Conservation (phyloP, 2,329 filamentous ascomycete species). For the Alternaria conjuncta region DNA sequence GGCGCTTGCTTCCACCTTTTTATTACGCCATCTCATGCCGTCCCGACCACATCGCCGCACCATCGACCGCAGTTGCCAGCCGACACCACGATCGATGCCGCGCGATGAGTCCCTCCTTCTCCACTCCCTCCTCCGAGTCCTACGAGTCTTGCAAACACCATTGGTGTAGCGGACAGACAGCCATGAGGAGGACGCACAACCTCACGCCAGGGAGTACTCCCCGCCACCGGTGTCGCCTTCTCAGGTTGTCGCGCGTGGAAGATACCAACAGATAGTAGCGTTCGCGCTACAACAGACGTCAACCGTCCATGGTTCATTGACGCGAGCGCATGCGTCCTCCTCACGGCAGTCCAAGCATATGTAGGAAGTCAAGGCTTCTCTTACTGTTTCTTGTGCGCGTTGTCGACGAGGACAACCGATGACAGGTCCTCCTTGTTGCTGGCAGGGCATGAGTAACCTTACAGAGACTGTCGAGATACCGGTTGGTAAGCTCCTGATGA, state of each 20-base stretch:
- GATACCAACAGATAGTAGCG: slow-evolving; percentile 37
- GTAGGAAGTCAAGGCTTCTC: slow-evolving; percentile 20
- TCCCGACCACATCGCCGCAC: background rate
- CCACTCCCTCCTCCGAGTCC: background rate
- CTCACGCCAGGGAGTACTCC: slow-evolving; percentile 29
- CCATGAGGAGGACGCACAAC: slow-evolving; percentile 18
- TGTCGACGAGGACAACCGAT: background rate
- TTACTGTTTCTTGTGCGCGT: slow-evolving; percentile 8
- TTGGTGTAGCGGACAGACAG: slow-evolving; percentile 14
- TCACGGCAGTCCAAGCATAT: slow-evolving; percentile 18
- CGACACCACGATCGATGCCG: slow-evolving; percentile 3
- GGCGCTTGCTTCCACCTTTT: background rate
- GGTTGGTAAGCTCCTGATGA: slow-evolving; percentile 17
- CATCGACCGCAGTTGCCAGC: background rate
- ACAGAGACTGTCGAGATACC: background rate
- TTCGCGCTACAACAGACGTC: slow-evolving; percentile 29
- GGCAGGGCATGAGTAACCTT: background rate
- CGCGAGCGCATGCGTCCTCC: slow-evolving; percentile 26
- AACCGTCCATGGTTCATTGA: slow-evolving; percentile 33
- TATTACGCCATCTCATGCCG: background rate
- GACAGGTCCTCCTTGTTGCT: background rate
- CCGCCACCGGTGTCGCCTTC: slow-evolving; percentile 35
- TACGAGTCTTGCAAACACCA: slow-evolving; percentile 5
- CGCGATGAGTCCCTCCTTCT: background rate
- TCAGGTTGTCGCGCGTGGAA: slow-evolving; percentile 31